Percentiles rank a stretch among this genome's conserved stretches.
phyloP scores from a whole-genome alignment of 1,139 yeast species.

The Dujonia santamariae region DNA sequence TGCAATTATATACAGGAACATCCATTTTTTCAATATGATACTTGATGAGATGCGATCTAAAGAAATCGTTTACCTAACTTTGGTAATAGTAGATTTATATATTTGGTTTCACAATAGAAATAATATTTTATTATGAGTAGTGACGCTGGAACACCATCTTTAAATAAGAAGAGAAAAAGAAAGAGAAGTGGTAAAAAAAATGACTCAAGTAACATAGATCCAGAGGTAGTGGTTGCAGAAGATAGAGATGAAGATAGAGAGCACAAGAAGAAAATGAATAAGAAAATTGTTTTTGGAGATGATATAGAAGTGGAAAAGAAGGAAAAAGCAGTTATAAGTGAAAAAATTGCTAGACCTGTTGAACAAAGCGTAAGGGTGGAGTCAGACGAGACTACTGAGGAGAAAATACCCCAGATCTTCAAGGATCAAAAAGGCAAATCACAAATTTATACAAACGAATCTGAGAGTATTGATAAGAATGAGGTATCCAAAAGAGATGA shows the following conservation, averaged over 20 bases:
- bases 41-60: too few species aligned
- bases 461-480: too few species aligned
- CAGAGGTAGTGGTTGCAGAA: slow-evolving; percentile 1
- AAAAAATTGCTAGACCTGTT: too few species aligned
- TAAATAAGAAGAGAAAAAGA: slow-evolving; percentile 18
- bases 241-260: background rate
- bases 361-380: background rate
- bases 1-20: background rate
- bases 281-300: background rate
- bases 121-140: background rate
- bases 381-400: background rate
- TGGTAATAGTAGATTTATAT: too few species aligned
- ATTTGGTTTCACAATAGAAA: too few species aligned
- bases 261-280: background rate
- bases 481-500: background rate
- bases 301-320: background rate
- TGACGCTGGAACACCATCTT: slow-evolving; percentile 4
- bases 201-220: background rate
- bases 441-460: too few species aligned
- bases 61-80: too few species aligned
- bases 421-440: too few species aligned
- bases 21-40: too few species aligned
- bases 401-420: too few species aligned
- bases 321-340: too few species aligned
- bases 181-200: slow-evolving; percentile 15